Evolutionary conservation across 495 filamentous ascomycete genomes (phyloP).

Genomic region (Podospora bellae-mahoneyi): DNA sequence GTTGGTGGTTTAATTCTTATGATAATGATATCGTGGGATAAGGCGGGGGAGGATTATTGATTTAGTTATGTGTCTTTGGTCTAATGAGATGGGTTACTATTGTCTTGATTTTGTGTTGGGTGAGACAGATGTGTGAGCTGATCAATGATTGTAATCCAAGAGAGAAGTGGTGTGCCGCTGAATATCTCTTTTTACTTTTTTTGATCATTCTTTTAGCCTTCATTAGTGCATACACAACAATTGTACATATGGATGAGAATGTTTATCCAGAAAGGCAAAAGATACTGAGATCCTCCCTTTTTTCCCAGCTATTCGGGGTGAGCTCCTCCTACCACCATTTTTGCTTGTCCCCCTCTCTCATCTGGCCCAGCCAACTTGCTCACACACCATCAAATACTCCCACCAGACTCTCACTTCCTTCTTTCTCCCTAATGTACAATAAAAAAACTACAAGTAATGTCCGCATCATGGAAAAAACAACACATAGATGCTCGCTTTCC

Average conservation of each 20-base stretch:
- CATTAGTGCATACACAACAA: not conserved
- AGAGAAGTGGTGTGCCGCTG: too few species aligned
- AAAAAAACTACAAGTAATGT: not conserved
- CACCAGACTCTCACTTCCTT: not conserved
- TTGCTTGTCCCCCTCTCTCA: not conserved
- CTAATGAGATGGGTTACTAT: not conserved
- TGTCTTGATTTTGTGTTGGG: too few species aligned
- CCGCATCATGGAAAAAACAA: not conserved
- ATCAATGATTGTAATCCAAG: too few species aligned
- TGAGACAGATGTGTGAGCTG: too few species aligned
- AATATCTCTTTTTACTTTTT: not conserved
- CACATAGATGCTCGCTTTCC: not conserved
- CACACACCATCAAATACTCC: not conserved
- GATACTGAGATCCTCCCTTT: not conserved
- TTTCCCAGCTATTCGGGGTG: not conserved
- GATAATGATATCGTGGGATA: not conserved
- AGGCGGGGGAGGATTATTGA: not conserved
- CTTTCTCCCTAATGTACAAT: not conserved
- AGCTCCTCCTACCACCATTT: not conserved
- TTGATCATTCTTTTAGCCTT: not conserved
- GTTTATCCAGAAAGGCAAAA: slow-evolving; percentile 1
- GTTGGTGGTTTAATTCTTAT: not conserved
- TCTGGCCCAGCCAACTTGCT: too few species aligned
- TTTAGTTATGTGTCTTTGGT: not conserved
- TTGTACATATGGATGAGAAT: not conserved